phyloP scores from a whole-genome alignment of 805 yeast species.

The Sugiyamaella floridensis region DNA sequence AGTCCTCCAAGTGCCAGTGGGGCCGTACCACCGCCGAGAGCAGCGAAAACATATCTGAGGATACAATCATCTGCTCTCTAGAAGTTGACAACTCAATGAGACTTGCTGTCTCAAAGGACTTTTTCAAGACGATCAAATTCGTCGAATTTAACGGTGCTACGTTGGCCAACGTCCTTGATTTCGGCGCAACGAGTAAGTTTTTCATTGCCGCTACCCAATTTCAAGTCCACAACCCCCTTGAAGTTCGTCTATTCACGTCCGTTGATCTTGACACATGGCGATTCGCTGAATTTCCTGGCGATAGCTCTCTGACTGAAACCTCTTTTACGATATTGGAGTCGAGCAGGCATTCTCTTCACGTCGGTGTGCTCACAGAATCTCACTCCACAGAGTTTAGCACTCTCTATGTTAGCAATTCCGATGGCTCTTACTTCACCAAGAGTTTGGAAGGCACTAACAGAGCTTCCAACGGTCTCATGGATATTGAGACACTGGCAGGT shows the following conservation, averaged over 20 bases:
- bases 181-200: constrained; percentile 33
- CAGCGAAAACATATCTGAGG: constrained; percentile 17
- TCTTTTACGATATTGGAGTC: constrained; percentile 34
- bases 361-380: constrained; percentile 29
- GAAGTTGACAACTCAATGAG: constrained; percentile 31
- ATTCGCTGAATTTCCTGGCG: constrained; percentile 30
- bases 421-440: constrained; percentile 46
- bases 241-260: constrained; percentile 18
- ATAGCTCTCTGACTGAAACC: constrained; percentile 15
- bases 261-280: constrained; percentile 32
- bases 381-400: constrained; percentile 25
- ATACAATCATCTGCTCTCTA: constrained; percentile 37
- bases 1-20: constrained; percentile 25
- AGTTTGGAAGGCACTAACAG: constrained; percentile 33
- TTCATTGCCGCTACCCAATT: constrained; percentile 32
- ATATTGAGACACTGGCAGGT: constrained; percentile 40
- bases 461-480: constrained; percentile 33
- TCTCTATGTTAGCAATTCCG: constrained; percentile 37
- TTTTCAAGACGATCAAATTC: constrained; percentile 34
- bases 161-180: constrained; percentile 29
- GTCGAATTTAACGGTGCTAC: constrained; percentile 29
- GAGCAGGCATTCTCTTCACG: constrained; percentile 35
- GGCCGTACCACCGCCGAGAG: constrained; percentile 23
- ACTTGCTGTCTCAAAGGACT: constrained; percentile 40
- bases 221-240: too few relatives aligned